These are phyloP conservation scores for Thecaphora thlaspeos DNA, from an alignment of 1,284 basidiomycete genomes.

Conservation along the genomic window DNA sequence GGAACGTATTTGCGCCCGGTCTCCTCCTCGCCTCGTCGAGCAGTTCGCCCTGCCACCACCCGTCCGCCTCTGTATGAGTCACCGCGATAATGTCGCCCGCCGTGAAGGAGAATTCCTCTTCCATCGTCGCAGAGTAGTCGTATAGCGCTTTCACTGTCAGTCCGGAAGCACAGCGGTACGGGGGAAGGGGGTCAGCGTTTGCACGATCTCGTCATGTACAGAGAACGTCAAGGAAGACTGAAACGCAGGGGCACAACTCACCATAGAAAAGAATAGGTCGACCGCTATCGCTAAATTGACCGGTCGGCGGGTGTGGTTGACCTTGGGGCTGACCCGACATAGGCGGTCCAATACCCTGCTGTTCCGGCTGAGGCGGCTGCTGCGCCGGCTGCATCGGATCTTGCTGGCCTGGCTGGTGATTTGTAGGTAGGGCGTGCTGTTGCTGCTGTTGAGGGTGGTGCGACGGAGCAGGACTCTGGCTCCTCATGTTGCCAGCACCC, in stretches of 20 bases:
- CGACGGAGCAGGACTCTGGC: conserved; percentile 18
- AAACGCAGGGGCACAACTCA: conserved; percentile 45
- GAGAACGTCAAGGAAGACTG: too few relatives aligned
- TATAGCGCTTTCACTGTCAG: conserved; percentile 69
- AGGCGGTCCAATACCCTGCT: neutral
- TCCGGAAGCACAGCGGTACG: neutral
- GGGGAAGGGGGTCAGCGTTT: neutral
- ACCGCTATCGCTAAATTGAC: conserved; percentile 74
- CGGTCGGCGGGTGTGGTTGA: conserved; percentile 63
- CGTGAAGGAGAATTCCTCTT: conserved; percentile 83
- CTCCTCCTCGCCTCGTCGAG: conserved; percentile 79
- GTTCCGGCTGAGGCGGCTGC: conserved; percentile 12
- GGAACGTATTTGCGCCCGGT: conserved; percentile 80
- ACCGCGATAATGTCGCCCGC: conserved; percentile 88
- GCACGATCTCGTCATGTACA: too few relatives aligned
- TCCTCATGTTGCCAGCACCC: conserved; percentile 18
- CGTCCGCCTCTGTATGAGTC: conserved; percentile 84
- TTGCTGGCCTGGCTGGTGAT: conserved; percentile 22
- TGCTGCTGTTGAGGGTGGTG: conserved; percentile 32
- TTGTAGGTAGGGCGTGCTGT: conserved; percentile 27
- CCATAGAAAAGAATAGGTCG: conserved; percentile 79
- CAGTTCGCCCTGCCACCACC: conserved; percentile 84
- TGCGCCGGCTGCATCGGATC: conserved; percentile 9
- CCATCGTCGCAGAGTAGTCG: conserved; percentile 81
- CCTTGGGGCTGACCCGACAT: conserved; percentile 4